Conservation (phyloP, 2,329 filamentous ascomycete genomes). For the Pseudogymnoascus sp. region DNA sequence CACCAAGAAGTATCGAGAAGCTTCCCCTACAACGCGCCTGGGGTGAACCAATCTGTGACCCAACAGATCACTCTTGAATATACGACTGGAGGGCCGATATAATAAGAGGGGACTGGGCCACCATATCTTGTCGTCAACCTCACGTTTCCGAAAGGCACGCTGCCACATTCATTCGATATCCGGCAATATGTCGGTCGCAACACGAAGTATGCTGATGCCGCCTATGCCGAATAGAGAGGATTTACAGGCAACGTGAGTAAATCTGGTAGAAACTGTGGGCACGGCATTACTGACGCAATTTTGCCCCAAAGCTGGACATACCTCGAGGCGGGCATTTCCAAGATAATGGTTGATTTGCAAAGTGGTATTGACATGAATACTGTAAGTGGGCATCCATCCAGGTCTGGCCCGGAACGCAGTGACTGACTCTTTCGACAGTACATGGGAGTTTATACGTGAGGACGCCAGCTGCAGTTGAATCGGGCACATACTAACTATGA, state of each 20-base stretch:
- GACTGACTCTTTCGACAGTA: conserved; percentile 46
- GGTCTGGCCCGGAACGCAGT: background rate
- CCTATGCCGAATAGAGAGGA: conserved; percentile 56
- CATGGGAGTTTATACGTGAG: conserved; percentile 91
- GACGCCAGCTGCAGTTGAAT: conserved; percentile 12
- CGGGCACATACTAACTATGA: conserved; percentile 1
- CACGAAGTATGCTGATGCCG: conserved; percentile 37
- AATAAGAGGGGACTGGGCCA: conserved; percentile 5
- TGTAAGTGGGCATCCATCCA: conserved; percentile 39
- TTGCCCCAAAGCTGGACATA: conserved; percentile 67
- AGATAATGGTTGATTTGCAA: conserved; percentile 88
- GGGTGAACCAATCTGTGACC: background rate
- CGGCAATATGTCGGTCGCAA: conserved; percentile 14
- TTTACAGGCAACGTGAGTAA: conserved; percentile 53
- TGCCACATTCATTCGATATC: conserved; percentile 3
- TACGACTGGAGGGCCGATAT: background rate
- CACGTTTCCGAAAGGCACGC: conserved; percentile 3
- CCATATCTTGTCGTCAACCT: background rate
- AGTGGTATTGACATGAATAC: conserved; percentile 91
- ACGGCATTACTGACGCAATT: background rate
- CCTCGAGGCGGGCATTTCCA: conserved; percentile 77
- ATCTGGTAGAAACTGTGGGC: conserved; percentile 18
- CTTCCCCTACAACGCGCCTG: background rate
- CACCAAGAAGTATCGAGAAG: conserved; percentile 1
- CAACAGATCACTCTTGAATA: background rate